These are phyloP conservation scores for Meyerozyma smithsonii DNA, from an alignment of 1,139 yeast species.

Conservation along the genomic window DNA sequence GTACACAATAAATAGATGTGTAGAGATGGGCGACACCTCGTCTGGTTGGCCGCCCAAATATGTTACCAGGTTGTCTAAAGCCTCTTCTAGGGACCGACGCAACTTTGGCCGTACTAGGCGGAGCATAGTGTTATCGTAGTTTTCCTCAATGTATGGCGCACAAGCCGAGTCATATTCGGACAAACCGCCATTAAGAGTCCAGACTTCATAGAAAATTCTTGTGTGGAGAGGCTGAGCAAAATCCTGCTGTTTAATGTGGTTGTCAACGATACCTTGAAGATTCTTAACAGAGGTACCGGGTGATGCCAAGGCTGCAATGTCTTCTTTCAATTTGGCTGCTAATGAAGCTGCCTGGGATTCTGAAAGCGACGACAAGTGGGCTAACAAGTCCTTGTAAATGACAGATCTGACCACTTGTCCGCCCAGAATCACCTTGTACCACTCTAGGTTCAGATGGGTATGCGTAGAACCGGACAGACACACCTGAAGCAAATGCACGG, in stretches of 20 bases:
- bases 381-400: slow-evolving; percentile 1
- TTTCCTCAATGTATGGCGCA: slow-evolving; percentile 29
- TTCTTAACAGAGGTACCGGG: not conserved
- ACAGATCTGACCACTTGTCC: not conserved
- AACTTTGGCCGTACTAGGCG: slow-evolving; percentile 36
- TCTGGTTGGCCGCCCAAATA: slow-evolving; percentile 12
- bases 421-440: slow-evolving; percentile 1
- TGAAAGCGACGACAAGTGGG: not conserved
- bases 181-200: slow-evolving; percentile 32
- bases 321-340: not conserved
- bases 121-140: slow-evolving; percentile 35
- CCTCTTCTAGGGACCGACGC: slow-evolving; percentile 28
- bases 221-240: not conserved
- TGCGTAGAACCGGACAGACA: not conserved
- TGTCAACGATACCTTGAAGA: not conserved
- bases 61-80: slow-evolving; percentile 25
- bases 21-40: slow-evolving; percentile 45
- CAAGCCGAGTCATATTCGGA: slow-evolving; percentile 14
- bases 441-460: not conserved
- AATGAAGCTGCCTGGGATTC: not conserved
- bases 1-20: slow-evolving; percentile 61
- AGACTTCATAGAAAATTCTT: slow-evolving; percentile 34
- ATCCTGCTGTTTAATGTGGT: not conserved
- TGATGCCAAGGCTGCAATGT: not conserved
- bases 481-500: slow-evolving; percentile 4